Evolutionary conservation across 1,284 basidiomycete species (phyloP).

Genomic region (Cutaneotrichosporon sp.): DNA sequence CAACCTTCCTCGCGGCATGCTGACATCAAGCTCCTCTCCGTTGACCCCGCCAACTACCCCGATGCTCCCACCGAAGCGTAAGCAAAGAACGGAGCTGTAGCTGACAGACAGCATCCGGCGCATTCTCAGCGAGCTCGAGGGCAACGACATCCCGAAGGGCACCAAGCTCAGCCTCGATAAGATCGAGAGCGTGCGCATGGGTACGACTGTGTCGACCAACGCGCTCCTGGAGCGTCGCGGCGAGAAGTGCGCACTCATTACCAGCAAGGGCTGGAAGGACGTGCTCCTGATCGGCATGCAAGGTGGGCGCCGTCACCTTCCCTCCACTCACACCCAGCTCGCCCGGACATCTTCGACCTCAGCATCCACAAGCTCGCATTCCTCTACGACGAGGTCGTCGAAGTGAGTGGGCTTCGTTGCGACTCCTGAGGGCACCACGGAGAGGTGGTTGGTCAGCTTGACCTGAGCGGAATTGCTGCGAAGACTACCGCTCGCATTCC

Average conservation of each 20-base stretch:
- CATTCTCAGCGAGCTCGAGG: conserved; percentile 75
- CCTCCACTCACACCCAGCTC: conserved; percentile 37
- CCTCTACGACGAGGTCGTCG: conserved; percentile 78
- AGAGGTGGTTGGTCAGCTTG: not conserved
- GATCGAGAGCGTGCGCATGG: conserved; percentile 47
- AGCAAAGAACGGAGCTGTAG: not conserved
- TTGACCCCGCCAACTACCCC: conserved; percentile 80
- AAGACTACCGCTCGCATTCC: conserved; percentile 4
- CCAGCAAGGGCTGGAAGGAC: conserved; percentile 73
- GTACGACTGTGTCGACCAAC: conserved; percentile 77
- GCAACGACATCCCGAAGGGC: conserved; percentile 66
- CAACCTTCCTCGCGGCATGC: not conserved
- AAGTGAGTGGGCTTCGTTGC: conserved; percentile 58
- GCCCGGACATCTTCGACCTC: conserved; percentile 82
- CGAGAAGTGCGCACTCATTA: conserved; percentile 87
- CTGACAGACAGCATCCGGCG: conserved; percentile 70
- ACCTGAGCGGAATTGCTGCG: conserved; percentile 2
- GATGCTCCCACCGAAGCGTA: conserved; percentile 76
- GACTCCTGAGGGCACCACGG: not conserved
- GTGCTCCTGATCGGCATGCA: conserved; percentile 45
- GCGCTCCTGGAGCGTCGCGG: conserved; percentile 93
- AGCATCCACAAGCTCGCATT: conserved; percentile 78
- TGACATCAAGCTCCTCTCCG: conserved; percentile 67
- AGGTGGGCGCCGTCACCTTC: conserved; percentile 23
- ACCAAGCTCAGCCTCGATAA: conserved; percentile 57